phyloP scores from a whole-genome alignment of 2,329 filamentous ascomycete species.

The Aspergillus tamarii region DNA sequence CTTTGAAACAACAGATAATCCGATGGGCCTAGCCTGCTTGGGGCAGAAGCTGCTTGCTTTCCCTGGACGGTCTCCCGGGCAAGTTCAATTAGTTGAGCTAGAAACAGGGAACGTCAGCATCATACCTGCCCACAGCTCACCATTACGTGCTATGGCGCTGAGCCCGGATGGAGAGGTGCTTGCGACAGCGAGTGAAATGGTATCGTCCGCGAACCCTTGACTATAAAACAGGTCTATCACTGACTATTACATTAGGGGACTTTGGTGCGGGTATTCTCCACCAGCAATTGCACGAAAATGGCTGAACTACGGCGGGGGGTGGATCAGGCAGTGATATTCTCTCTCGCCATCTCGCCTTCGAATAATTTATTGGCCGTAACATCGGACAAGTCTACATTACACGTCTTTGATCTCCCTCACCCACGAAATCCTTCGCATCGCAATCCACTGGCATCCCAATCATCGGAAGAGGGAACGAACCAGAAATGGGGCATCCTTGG shows the following conservation, averaged over 20 bases:
- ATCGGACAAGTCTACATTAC: slow-evolving; percentile 93
- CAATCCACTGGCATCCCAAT: slow-evolving; percentile 38
- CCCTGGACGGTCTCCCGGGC: slow-evolving; percentile 82
- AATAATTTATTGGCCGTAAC: slow-evolving; percentile 83
- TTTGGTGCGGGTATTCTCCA: slow-evolving; percentile 82
- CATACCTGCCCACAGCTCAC: slow-evolving; percentile 83
- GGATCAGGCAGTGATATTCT: slow-evolving; percentile 85
- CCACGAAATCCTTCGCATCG: slow-evolving; percentile 37
- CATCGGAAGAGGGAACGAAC: slow-evolving; percentile 53
- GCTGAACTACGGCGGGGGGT: slow-evolving; percentile 86
- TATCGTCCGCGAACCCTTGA: slow-evolving; percentile 33
- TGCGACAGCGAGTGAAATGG: slow-evolving; percentile 85
- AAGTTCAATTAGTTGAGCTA: slow-evolving; percentile 85
- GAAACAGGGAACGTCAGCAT: slow-evolving; percentile 83
- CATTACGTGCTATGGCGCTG: slow-evolving; percentile 76
- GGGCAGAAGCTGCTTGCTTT: slow-evolving; percentile 76
- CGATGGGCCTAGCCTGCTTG: slow-evolving; percentile 77
- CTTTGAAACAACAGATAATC: slow-evolving; percentile 87
- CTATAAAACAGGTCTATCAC: slow-evolving; percentile 10
- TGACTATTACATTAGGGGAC: slow-evolving; percentile 64
- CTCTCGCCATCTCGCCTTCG: slow-evolving; percentile 82
- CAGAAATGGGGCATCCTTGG: slow-evolving; percentile 86
- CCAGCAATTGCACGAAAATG: slow-evolving; percentile 76
- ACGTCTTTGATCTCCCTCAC: slow-evolving; percentile 82
- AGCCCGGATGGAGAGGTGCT: slow-evolving; percentile 79